A percentile compares a stretch with the other conserved stretches of the same genome.
phyloP scores from a whole-genome alignment of 78 protist species.

The Protostelium mycophagum region DNA sequence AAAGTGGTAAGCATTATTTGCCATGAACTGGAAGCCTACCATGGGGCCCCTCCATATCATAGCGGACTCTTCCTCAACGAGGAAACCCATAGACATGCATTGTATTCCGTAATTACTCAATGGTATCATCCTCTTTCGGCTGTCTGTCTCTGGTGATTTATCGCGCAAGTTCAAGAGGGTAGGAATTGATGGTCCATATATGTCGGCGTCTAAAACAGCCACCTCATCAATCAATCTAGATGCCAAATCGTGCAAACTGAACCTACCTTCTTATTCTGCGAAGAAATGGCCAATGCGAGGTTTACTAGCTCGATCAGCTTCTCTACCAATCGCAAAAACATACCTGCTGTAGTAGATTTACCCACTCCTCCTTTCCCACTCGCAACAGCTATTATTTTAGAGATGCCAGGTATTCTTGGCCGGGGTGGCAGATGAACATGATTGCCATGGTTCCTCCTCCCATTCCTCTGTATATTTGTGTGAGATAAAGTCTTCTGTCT shows the following conservation, averaged over 20 bases:
- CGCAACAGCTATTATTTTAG: conserved; percentile 52
- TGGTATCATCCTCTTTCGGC: conserved; percentile 53
- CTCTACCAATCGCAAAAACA: conserved; percentile 30
- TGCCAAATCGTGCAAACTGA: neutral
- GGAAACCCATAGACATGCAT: conserved; percentile 85
- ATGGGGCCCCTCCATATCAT: conserved; percentile 89
- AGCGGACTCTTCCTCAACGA: conserved; percentile 68
- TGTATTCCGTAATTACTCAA: conserved; percentile 71
- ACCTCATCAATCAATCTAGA: conserved; percentile 19
- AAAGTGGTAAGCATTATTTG: neutral
- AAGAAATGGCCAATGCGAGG: conserved; percentile 52
- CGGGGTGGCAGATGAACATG: conserved; percentile 10
- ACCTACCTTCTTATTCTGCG: neutral
- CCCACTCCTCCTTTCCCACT: conserved; percentile 97
- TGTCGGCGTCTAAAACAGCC: conserved; percentile 89
- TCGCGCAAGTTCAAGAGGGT: conserved; percentile 65
- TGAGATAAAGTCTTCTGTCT: too few relatives aligned
- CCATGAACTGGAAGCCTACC: conserved; percentile 26
- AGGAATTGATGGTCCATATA: conserved; percentile 91
- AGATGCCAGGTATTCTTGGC: conserved; percentile 23
- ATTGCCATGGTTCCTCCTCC: conserved; percentile 5
- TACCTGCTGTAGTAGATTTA: conserved; percentile 81
- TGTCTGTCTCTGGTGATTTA: conserved; percentile 26
- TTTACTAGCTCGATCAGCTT: conserved; percentile 8
- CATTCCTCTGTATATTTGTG: neutral